phyloP scores from a whole-genome alignment of 352 stramenopile genomes.

The Phytophthora pinifolia region DNA sequence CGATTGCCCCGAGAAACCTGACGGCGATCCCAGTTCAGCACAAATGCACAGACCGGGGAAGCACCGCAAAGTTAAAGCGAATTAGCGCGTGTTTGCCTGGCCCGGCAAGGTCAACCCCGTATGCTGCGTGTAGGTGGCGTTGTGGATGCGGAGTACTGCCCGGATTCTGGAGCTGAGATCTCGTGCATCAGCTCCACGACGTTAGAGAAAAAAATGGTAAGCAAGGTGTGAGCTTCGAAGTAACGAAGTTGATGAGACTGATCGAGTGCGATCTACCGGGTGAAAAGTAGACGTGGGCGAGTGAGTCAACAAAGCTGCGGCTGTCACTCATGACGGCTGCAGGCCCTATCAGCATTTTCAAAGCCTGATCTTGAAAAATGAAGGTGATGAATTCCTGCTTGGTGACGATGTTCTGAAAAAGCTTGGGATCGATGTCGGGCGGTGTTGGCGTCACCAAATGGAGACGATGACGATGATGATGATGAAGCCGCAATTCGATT shows the following conservation, averaged over 20 bases:
- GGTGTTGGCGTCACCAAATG: conserved; percentile 6
- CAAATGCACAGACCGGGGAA: conserved; percentile 8
- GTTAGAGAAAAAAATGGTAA: conserved; percentile 7
- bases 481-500: neutral
- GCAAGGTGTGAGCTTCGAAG: conserved; percentile 1
- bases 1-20: neutral
- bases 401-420: conserved; percentile 15
- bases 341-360: conserved; percentile 11
- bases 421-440: conserved; percentile 9
- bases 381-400: conserved; percentile 13
- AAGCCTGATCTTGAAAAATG: conserved; percentile 13
- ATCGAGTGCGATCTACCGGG: conserved; percentile 14
- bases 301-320: neutral
- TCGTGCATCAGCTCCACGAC: conserved; percentile 20
- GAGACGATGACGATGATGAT: conserved; percentile 12
- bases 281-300: conserved; percentile 4
- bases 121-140: conserved; percentile 8
- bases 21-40: neutral
- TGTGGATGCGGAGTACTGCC: conserved; percentile 11
- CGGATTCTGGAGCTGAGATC: conserved; percentile 14
- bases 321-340: conserved; percentile 9
- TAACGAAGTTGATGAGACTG: neutral
- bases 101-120: neutral
- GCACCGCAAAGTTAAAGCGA: conserved; percentile 13
- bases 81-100: conserved; percentile 12